These are phyloP conservation scores for Rutstroemia sp. DNA, from an alignment of 2,329 filamentous ascomycete species.

Conservation along the genomic window DNA sequence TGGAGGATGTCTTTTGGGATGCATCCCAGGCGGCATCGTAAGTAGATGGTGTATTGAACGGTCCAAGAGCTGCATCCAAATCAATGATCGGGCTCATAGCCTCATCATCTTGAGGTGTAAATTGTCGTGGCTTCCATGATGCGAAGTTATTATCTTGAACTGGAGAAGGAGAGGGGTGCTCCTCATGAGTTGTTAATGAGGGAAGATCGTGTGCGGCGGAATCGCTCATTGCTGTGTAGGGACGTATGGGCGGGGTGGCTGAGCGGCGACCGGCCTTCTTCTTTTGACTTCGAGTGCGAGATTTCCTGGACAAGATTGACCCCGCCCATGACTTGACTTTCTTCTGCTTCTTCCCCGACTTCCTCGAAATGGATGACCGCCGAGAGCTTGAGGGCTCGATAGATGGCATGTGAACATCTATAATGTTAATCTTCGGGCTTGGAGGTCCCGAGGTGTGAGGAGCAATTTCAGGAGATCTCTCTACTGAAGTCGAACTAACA, in stretches of 20 bases:
- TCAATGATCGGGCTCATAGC: slow-evolving; percentile 77
- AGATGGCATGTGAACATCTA: slow-evolving; percentile 20
- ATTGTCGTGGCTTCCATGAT: slow-evolving; percentile 34
- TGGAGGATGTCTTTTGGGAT: slow-evolving; percentile 51
- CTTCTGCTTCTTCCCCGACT: slow-evolving; percentile 51
- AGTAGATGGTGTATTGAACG: slow-evolving; percentile 74
- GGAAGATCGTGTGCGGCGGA: slow-evolving; percentile 18
- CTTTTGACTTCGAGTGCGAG: slow-evolving; percentile 37
- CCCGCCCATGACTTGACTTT: slow-evolving; percentile 62
- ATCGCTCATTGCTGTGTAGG: slow-evolving; percentile 26
- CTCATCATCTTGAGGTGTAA: slow-evolving; percentile 48
- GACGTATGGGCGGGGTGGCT: slow-evolving; percentile 36
- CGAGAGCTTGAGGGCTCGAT: slow-evolving; percentile 21
- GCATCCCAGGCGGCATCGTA: slow-evolving; percentile 60
- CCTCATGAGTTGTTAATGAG: not conserved
- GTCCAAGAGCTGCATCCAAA: slow-evolving; percentile 84
- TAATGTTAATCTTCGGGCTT: not conserved
- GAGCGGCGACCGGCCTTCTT: slow-evolving; percentile 33
- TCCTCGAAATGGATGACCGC: slow-evolving; percentile 25
- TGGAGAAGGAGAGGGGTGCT: slow-evolving; percentile 8
- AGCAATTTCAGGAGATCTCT: slow-evolving; percentile 22
- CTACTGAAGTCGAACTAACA: slow-evolving; percentile 32
- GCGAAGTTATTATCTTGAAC: slow-evolving; percentile 24
- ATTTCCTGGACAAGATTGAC: slow-evolving; percentile 41
- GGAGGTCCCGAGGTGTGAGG: slow-evolving; percentile 7